Evolutionary conservation across 352 stramenopile species (phyloP).

Genomic region (Phytophthora pistaciae): DNA sequence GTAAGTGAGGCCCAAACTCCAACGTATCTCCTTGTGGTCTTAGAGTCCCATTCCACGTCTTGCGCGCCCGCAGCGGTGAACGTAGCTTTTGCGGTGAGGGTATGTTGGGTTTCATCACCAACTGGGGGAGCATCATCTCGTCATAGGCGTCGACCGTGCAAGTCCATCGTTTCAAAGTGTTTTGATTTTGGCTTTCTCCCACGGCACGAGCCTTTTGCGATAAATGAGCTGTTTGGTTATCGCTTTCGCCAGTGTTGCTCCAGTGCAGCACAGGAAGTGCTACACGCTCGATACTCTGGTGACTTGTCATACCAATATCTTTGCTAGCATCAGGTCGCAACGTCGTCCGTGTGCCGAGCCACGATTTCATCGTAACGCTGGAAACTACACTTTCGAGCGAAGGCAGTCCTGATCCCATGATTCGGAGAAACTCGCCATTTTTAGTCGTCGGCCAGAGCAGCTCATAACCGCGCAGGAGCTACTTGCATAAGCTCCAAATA

Average conservation of each 20-base stretch:
- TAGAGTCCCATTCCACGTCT: constrained; percentile 19
- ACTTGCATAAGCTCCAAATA: constrained; percentile 4
- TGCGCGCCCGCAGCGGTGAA: constrained; percentile 4
- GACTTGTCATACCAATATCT: not conserved
- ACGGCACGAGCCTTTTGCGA: constrained; percentile 4
- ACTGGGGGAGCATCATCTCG: constrained; percentile 11
- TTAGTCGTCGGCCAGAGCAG: not conserved
- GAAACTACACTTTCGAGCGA: not conserved
- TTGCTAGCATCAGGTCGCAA: not conserved
- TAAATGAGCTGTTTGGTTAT: constrained; percentile 25
- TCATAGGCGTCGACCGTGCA: not conserved
- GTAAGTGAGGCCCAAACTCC: not conserved
- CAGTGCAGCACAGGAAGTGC: constrained; percentile 1
- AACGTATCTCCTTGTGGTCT: constrained; percentile 4
- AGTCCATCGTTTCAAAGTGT: not conserved
- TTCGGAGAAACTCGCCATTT: constrained; percentile 10
- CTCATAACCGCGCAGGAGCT: not conserved
- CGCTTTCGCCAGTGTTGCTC: not conserved
- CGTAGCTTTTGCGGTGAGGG: constrained; percentile 5
- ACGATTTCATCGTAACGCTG: not conserved
- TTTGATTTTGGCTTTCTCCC: not conserved
- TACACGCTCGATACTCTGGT: not conserved
- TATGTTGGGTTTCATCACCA: constrained; percentile 4
- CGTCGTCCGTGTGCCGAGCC: not conserved
- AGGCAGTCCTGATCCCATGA: not conserved